These are phyloP conservation scores for Urochloa ruziziensis DNA, from an alignment of 176 grass and related monocot genomes.

Conservation along the genomic window DNA sequence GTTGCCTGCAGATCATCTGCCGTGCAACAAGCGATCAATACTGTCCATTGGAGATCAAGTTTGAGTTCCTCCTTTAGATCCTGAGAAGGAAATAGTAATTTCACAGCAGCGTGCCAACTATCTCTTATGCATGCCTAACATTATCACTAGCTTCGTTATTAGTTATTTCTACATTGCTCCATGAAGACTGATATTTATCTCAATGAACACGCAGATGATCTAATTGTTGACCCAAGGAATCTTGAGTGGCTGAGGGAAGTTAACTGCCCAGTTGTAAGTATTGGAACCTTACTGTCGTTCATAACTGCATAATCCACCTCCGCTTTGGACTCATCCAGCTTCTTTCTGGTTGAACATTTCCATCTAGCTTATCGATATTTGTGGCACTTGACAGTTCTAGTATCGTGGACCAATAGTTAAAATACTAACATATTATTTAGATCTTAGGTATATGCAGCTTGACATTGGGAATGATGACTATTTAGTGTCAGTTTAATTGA, in stretches of 20 bases:
- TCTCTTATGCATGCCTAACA: neutral
- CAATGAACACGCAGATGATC: conserved; percentile 63
- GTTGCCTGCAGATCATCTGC: conserved; percentile 1
- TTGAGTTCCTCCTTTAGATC: neutral
- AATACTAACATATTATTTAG: neutral
- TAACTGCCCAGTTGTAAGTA: conserved; percentile 95
- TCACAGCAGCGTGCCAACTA: neutral
- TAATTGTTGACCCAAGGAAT: conserved; percentile 96
- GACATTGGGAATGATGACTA: neutral
- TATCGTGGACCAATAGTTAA: neutral
- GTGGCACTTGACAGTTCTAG: neutral
- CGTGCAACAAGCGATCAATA: neutral
- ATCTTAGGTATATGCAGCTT: neutral
- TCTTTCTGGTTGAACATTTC: neutral
- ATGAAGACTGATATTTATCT: neutral
- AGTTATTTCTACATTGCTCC: neutral
- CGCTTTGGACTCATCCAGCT: neutral
- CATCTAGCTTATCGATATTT: neutral
- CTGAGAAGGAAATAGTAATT: neutral
- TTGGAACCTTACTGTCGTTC: conserved; percentile 12
- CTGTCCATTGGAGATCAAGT: neutral
- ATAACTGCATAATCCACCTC: conserved; percentile 23
- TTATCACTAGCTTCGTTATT: neutral
- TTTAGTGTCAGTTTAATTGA: neutral
- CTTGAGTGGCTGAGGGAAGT: conserved; percentile 94